Conservation (phyloP, 331 rosid genomes). For the Acacia concinna region DNA sequence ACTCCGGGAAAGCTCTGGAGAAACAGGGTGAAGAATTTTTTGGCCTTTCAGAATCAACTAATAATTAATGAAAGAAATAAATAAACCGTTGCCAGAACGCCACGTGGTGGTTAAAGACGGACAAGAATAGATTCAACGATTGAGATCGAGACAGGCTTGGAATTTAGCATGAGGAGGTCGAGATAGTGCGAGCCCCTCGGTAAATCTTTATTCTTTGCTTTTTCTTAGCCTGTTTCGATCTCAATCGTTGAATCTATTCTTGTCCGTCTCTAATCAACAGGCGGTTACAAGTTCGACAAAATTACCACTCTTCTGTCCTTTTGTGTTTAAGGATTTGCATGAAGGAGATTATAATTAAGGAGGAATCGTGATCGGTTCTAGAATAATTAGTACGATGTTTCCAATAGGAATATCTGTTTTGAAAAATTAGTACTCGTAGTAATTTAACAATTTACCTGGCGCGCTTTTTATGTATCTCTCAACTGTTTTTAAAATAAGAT, state of each 20-base stretch:
- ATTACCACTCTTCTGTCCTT: not conserved
- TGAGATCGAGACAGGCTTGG: not conserved
- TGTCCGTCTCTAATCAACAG: not conserved
- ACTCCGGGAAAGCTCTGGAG: not conserved
- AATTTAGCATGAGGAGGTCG: not conserved
- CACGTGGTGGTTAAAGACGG: not conserved
- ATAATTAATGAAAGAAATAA: no score
- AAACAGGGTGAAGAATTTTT: not conserved
- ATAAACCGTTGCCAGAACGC: conserved; percentile 10
- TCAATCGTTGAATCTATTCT: not conserved
- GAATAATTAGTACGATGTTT: not conserved
- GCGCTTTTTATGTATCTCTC: not conserved
- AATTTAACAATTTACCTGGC: not conserved
- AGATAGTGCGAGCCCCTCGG: conserved; percentile 4
- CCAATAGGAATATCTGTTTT: not conserved
- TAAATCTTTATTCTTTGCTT: not conserved
- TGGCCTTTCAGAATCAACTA: not conserved
- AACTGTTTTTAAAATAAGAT: not conserved
- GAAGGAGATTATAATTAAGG: not conserved
- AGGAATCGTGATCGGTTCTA: not conserved
- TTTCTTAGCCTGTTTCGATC: conserved; percentile 1
- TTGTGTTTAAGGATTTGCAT: not conserved
- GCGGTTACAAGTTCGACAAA: conserved; percentile 18
- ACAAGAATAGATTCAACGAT: not conserved
- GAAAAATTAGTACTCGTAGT: not conserved